These are phyloP conservation scores for Tetrapisispora nanseiensis DNA, from an alignment of 805 yeast species.

Conservation along the genomic window DNA sequence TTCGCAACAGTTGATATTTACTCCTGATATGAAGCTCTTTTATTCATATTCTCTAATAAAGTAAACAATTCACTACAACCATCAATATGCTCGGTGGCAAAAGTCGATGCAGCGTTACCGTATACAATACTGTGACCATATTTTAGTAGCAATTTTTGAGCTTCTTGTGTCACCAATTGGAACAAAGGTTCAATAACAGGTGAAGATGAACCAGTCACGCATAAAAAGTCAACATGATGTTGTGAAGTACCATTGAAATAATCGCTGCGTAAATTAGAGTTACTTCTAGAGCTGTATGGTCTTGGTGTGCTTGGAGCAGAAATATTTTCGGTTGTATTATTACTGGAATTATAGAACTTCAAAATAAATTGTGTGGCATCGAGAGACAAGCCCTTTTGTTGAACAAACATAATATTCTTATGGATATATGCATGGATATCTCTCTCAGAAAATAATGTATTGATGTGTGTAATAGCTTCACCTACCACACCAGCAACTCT, in stretches of 20 bases:
- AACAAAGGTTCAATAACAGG: conserved; percentile 62
- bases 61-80: conserved; percentile 64
- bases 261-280: conserved; percentile 2
- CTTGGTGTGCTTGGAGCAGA: conserved; percentile 20
- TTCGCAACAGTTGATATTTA: no score
- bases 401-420: conserved; percentile 60
- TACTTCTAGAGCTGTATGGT: not conserved
- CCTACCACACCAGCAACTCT: conserved; percentile 66
- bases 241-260: conserved; percentile 6
- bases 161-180: conserved; percentile 40
- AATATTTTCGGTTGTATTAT: conserved; percentile 18
- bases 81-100: conserved; percentile 52
- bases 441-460: conserved; percentile 55
- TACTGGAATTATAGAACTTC: conserved; percentile 27
- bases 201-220: conserved; percentile 57
- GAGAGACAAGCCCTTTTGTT: conserved; percentile 48
- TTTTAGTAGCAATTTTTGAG: conserved; percentile 30
- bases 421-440: conserved; percentile 72
- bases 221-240: conserved; percentile 33
- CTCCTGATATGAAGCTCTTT: conserved; percentile 1
- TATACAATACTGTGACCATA: conserved; percentile 53
- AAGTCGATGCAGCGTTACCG: conserved; percentile 41
- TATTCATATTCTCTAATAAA: conserved; percentile 30
- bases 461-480: conserved; percentile 75
- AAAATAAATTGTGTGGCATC: conserved; percentile 49